Base-by-base conservation (phyloP, 2,329 filamentous ascomycete genomes). In the Pseudocercospora macadamiae region DNA sequence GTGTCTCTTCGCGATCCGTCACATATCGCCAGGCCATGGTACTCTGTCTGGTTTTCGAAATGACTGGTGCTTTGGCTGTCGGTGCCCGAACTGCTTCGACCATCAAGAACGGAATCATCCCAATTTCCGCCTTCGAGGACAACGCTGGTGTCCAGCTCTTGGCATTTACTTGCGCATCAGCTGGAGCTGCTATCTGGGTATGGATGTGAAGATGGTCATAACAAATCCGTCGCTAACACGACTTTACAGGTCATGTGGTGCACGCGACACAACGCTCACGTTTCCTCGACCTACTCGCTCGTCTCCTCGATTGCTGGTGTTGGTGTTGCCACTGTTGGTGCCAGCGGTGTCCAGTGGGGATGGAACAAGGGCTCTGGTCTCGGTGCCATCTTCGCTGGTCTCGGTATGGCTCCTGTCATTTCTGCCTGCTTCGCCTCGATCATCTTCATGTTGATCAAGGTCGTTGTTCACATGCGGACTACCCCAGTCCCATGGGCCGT, bases 241-340 rank as follows among this genome's bases (percentile, higher is more conserved):
- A 3, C 16, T 19, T 19, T n/a, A 14, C 26, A 49, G 47, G 77
- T 86, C 14, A 84, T 83, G 57, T 68, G 83, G 59, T 80, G 80
- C 32, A 86, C 84, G 3, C 72, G 70, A 42, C 67, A 81, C 60
- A 82, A 82, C 32, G 76, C 85, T 64, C 84, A 83, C 25, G 83
- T 86, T n/a, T 86, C 83, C 0, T 85, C 84, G 2, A 86, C 84
- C 0, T 83, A 86, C 69, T 84, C 83, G 16, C 80, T 86, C 59
- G 79, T 86, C 57, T 83, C 82, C 14, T 83, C 82, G 42, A 71
- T 72, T 54, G 67, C 73, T 16, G 76, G 76, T 59, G 75, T 77
- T 48, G 77, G 77, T 37, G 75, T 79, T 45, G 77, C 77, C 21
- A 79, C 83, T 19, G 81, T 86, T 19, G 84, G 84, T 4, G 72